phyloP scores from a whole-genome alignment of 257 asterid genomes.

The Gardenia jasminoides region DNA sequence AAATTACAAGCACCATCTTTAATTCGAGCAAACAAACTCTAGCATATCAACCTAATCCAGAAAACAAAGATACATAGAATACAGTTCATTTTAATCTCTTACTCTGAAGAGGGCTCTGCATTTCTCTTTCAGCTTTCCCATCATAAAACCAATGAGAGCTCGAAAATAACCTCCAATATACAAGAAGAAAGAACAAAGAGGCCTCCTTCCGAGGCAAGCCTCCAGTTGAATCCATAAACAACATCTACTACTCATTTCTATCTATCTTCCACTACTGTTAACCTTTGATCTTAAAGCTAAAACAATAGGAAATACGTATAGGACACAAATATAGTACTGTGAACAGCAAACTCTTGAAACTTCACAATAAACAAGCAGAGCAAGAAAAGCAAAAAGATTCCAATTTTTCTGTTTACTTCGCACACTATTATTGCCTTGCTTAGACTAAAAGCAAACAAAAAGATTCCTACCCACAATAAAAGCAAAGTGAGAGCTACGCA shows the following conservation, averaged over 20 bases:
- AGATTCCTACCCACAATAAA: constrained; percentile 47
- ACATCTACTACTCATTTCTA: constrained; percentile 30
- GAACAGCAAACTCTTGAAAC: constrained; percentile 26
- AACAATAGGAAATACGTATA: constrained; percentile 20
- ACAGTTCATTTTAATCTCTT: constrained; percentile 33
- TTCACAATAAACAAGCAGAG: constrained; percentile 23
- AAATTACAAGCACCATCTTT: not conserved
- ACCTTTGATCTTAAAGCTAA: constrained; percentile 29
- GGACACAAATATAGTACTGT: constrained; percentile 9
- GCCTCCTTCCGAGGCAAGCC: constrained; percentile 35
- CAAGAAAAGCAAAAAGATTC: constrained; percentile 26
- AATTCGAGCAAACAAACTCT: not conserved
- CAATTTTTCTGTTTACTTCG: not conserved
- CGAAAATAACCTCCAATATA: constrained; percentile 31
- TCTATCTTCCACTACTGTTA: constrained; percentile 10
- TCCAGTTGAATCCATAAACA: constrained; percentile 36
- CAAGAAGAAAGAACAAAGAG: constrained; percentile 31
- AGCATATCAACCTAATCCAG: not conserved
- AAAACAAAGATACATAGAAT: not conserved
- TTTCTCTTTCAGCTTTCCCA: constrained; percentile 47
- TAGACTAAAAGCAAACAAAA: constrained; percentile 52
- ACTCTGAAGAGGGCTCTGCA: constrained; percentile 41
- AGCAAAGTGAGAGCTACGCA: constrained; percentile 33
- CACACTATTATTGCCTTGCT: constrained; percentile 46
- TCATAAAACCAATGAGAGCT: constrained; percentile 30